These are phyloP conservation scores for Ustilago vetiveriae DNA, from an alignment of 1,284 basidiomycete species.

Conservation along the genomic window DNA sequence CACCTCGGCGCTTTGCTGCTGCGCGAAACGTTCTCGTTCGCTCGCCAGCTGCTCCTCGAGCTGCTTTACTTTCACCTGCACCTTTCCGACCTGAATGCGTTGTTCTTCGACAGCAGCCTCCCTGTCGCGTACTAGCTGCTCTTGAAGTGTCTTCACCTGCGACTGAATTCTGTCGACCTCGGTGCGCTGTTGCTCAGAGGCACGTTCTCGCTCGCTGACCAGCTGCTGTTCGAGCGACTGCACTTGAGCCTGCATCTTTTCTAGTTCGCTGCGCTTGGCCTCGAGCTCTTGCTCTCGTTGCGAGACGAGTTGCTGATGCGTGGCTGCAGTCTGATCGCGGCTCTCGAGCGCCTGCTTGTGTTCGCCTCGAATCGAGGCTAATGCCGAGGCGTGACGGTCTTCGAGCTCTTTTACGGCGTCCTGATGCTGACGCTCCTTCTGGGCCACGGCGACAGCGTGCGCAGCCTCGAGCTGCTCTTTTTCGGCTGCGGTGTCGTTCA, in stretches of 20 bases:
- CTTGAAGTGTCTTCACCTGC: slow-evolving; percentile 12
- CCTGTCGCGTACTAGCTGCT: slow-evolving; percentile 16
- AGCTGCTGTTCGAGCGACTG: slow-evolving; percentile 17
- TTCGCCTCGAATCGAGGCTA: slow-evolving; percentile 37
- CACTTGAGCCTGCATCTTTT: slow-evolving; percentile 11
- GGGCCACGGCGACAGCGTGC: slow-evolving; percentile 31
- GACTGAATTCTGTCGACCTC: slow-evolving; percentile 14
- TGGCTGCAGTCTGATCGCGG: slow-evolving; percentile 25
- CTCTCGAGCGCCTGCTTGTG: slow-evolving; percentile 43
- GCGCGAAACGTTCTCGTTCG: slow-evolving; percentile 10
- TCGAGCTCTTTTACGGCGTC: slow-evolving; percentile 48
- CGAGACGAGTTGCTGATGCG: slow-evolving; percentile 23
- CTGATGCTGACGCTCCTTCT: slow-evolving; percentile 46
- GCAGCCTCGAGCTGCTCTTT: slow-evolving; percentile 42
- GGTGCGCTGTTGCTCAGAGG: slow-evolving; percentile 15
- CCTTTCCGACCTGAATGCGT: slow-evolving; percentile 13
- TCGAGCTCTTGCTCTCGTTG: slow-evolving; percentile 27
- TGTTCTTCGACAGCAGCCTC: slow-evolving; percentile 18
- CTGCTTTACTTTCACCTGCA: slow-evolving; percentile 14
- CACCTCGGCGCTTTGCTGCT: slow-evolving; percentile 17
- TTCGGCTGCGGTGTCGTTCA: slow-evolving; percentile 42
- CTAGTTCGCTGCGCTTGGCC: slow-evolving; percentile 13
- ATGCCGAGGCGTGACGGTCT: slow-evolving; percentile 24
- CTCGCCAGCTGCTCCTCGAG: slow-evolving; percentile 24
- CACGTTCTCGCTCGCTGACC: slow-evolving; percentile 25